Percentiles rank a stretch among this genome's conserved stretches.
phyloP scores from a whole-genome alignment of 306 rosid genomes.

The Dryas octopetala region DNA sequence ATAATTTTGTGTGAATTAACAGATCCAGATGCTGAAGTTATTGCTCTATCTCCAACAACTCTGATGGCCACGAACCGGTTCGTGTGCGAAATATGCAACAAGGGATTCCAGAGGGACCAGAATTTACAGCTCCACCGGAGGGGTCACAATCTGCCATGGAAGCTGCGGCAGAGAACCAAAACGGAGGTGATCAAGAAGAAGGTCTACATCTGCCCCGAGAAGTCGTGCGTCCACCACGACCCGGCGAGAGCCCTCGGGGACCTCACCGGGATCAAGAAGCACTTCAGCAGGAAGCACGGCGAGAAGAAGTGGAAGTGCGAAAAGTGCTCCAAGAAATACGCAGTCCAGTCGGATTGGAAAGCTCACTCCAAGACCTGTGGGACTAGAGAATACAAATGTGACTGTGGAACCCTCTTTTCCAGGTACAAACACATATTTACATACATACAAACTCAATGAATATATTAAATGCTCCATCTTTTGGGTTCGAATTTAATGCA shows the following conservation, averaged over 20 bases:
- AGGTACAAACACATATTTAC: conserved; percentile 42
- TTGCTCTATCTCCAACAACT: conserved; percentile 82
- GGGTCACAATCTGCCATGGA: conserved; percentile 98
- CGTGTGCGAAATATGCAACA: conserved; percentile 93
- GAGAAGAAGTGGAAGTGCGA: conserved; percentile 99
- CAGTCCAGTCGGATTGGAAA: conserved; percentile 96
- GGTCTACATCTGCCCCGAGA: conserved; percentile 92
- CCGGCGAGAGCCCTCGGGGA: conserved; percentile 85
- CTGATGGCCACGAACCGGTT: conserved; percentile 94
- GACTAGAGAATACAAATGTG: conserved; percentile 90
- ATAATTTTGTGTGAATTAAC: neutral
- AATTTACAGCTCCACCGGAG: conserved; percentile 90
- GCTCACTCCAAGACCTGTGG: conserved; percentile 97
- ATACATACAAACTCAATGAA: neutral
- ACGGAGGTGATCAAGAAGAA: conserved; percentile 69
- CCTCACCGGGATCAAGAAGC: conserved; percentile 94
- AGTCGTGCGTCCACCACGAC: conserved; percentile 83
- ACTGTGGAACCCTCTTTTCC: conserved; percentile 95
- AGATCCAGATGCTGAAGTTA: conserved; percentile 99
- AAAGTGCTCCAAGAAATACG: conserved; percentile 91
- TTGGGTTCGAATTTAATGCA: neutral
- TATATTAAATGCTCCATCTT: neutral
- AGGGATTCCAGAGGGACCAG: conserved; percentile 96
- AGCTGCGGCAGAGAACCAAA: conserved; percentile 65
- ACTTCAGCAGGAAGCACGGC: conserved; percentile 88